A percentile compares a stretch with the other conserved stretches of the same genome.
Evolutionary conservation across 1,284 basidiomycete genomes (phyloP).

Genomic region (Golubevia sp.): DNA sequence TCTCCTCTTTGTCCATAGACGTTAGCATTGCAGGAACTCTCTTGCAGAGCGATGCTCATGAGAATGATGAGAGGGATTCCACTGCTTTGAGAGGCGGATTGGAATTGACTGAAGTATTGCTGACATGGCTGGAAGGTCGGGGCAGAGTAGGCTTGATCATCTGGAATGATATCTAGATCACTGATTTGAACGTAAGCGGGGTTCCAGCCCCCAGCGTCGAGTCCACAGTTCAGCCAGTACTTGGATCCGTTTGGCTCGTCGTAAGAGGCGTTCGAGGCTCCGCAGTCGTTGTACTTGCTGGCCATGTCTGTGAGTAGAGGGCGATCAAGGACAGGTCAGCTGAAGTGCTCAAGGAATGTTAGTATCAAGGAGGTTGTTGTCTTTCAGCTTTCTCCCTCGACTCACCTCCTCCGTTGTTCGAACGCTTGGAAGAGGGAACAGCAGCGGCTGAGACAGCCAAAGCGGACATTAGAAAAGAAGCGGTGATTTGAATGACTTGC

Average conservation of each 20-base stretch:
- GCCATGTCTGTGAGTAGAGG: too few relatives aligned
- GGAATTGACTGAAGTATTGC: conserved; percentile 26
- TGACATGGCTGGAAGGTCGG: conserved; percentile 30
- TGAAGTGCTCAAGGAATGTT: too few relatives aligned
- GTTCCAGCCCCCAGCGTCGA: conserved; percentile 29
- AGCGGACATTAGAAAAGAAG: too few relatives aligned
- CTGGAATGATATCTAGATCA: conserved; percentile 28
- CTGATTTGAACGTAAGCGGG: conserved; percentile 28
- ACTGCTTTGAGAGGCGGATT: conserved; percentile 21
- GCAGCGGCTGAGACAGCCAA: too few relatives aligned
- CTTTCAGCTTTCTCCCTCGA: too few relatives aligned
- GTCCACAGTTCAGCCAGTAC: conserved; percentile 42
- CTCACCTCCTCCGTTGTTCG: too few relatives aligned
- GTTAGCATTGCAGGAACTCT: conserved; percentile 38
- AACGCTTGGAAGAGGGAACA: too few relatives aligned
- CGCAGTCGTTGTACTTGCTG: conserved; percentile 1
- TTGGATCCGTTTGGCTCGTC: conserved; percentile 35
- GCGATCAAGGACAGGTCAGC: too few relatives aligned
- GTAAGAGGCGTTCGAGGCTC: conserved; percentile 14
- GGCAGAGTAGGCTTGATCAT: conserved; percentile 20
- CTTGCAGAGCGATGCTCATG: conserved; percentile 47
- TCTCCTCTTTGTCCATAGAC: conserved; percentile 39
- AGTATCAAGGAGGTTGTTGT: too few relatives aligned
- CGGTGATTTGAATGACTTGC: too few relatives aligned
- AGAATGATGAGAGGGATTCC: conserved; percentile 33